These are phyloP conservation scores for Boletus patriciae DNA, from an alignment of 768 basidiomycete species.

Conservation along the genomic window DNA sequence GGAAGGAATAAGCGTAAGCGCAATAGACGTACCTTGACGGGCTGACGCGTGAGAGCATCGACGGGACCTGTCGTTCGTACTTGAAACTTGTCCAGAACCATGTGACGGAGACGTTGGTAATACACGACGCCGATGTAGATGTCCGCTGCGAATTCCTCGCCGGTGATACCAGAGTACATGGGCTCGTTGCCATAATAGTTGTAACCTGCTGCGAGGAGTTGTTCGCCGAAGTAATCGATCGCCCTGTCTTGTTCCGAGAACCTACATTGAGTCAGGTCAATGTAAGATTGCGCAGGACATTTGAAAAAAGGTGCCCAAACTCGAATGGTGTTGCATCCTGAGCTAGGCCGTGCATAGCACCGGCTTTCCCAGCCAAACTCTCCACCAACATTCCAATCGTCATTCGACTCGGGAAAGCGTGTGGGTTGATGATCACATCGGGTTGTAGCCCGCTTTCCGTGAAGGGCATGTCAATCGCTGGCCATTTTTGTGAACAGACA, in stretches of 20 bases:
- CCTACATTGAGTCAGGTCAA: conserved; percentile 40
- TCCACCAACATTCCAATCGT: conserved; percentile 99
- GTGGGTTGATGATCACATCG: conserved; percentile 99
- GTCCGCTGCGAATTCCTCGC: conserved; percentile 97
- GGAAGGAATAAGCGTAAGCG: not conserved
- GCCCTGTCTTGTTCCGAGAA: conserved; percentile 98
- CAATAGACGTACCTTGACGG: conserved; percentile 74
- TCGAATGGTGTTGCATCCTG: conserved; percentile 99
- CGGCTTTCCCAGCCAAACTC: conserved; percentile 99
- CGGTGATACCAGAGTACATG: conserved; percentile 99
- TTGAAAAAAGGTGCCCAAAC: conserved; percentile 46
- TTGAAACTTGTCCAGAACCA: conserved; percentile 99
- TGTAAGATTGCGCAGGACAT: not conserved
- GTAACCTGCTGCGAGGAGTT: conserved; percentile 90
- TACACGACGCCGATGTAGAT: conserved; percentile 99
- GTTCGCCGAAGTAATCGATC: conserved; percentile 95
- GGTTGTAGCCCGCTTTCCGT: conserved; percentile 98
- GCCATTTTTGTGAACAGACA: conserved; percentile 99
- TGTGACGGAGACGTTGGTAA: conserved; percentile 97
- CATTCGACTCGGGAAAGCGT: conserved; percentile 99
- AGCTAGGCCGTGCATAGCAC: conserved; percentile 96
- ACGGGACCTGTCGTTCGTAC: conserved; percentile 98
- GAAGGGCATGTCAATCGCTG: conserved; percentile 97
- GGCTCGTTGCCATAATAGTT: conserved; percentile 99
- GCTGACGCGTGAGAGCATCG: conserved; percentile 93